phyloP scores from a whole-genome alignment of 441 rosid genomes.

The Pelargonium fulgidum region DNA sequence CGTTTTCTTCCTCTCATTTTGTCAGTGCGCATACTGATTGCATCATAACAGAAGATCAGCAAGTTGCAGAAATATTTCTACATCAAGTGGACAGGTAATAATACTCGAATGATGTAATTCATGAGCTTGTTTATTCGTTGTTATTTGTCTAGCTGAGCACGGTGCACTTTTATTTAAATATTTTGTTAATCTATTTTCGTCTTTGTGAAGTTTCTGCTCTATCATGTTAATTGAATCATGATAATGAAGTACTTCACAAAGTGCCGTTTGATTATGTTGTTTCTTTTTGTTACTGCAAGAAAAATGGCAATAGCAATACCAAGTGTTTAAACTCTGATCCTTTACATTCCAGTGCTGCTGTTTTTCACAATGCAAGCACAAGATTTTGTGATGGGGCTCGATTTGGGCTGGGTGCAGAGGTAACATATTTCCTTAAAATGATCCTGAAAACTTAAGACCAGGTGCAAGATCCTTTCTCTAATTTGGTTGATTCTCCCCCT shows the following conservation, averaged over 20 bases:
- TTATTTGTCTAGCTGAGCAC: background rate
- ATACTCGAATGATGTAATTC: background rate
- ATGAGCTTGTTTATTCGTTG: background rate
- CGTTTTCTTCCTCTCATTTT: background rate
- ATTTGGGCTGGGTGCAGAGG: constrained; percentile 98
- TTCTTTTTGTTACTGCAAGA: background rate
- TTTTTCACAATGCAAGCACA: constrained; percentile 93
- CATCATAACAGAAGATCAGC: constrained; percentile 31
- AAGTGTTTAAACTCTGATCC: background rate
- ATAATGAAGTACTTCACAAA: too few species aligned
- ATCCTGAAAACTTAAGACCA: background rate
- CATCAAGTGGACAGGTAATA: constrained; percentile 37
- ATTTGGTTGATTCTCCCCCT: background rate
- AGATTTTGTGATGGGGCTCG: constrained; percentile 94
- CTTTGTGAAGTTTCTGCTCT: background rate
- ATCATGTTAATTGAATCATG: background rate
- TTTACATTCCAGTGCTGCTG: constrained; percentile 75
- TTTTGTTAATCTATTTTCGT: background rate
- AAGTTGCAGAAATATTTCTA: constrained; percentile 32
- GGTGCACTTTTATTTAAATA: background rate
- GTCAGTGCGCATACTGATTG: constrained; percentile 48
- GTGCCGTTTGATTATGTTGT: too few species aligned
- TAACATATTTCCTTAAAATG: constrained; percentile 22
- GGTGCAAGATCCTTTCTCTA: background rate
- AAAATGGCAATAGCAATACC: background rate